Evolutionary conservation across 2,329 filamentous ascomycete species (phyloP).

Genomic region (Akanthomyces dipterigenus): DNA sequence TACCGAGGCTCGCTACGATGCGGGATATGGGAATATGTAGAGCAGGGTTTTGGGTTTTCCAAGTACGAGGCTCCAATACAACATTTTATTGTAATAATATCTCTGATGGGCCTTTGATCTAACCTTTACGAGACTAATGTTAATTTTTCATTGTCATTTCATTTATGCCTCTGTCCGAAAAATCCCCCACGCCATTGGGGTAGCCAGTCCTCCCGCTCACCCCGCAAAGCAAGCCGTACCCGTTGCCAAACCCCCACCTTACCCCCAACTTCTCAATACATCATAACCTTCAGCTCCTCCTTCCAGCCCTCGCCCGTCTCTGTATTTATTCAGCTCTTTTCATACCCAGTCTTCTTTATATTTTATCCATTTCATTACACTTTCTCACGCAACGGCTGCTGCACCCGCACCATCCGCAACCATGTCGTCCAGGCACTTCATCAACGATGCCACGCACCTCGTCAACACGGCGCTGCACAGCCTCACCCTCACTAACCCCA

Average conservation of each 20-base stretch:
- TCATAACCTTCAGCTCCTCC: not conserved
- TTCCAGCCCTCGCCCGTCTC: not conserved
- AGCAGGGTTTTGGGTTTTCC: not conserved
- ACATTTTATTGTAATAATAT: too few relatives aligned
- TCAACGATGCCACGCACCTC: slow-evolving; percentile 74
- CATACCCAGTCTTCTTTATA: not conserved
- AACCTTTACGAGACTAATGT: not conserved
- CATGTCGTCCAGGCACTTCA: slow-evolving; percentile 73
- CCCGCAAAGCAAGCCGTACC: not conserved
- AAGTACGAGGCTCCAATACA: slow-evolving; percentile 3
- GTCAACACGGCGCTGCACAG: slow-evolving; percentile 70
- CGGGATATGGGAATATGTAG: not conserved
- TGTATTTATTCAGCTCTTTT: not conserved
- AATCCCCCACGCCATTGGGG: not conserved
- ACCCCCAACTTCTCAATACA: slow-evolving; percentile 9
- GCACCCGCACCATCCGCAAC: slow-evolving; percentile 7
- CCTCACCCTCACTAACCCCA: slow-evolving; percentile 77
- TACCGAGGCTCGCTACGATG: not conserved
- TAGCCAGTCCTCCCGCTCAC: not conserved
- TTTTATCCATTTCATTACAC: not conserved
- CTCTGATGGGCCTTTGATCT: too few relatives aligned
- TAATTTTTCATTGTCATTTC: not conserved
- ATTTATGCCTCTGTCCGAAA: not conserved
- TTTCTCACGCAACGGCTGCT: not conserved
- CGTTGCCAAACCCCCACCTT: slow-evolving; percentile 9